Base-by-base conservation (phyloP, 768 basidiomycete species). In the Leucogyrophana mollusca region DNA sequence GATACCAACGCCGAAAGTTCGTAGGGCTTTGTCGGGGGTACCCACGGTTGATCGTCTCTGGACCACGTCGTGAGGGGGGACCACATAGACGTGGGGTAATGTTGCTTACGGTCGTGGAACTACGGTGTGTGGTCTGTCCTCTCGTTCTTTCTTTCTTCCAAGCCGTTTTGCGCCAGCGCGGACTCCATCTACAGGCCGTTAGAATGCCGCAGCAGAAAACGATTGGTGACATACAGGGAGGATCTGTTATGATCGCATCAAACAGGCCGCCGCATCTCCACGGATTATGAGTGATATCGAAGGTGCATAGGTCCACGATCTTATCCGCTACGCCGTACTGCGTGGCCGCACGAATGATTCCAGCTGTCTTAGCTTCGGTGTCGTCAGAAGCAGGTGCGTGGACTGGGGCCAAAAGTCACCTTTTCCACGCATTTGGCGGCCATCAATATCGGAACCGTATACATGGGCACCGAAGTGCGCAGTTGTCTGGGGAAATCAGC, bases 361-460 rank as follows among this genome's bases (percentile, higher is more conserved):
- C 94, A 0, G 91, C 83, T 1, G 59, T 65, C 16, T 70, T 58
- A 7, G 57, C 72, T 76, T 42, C n/a, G 39, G 24, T 27, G 21
- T 9, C 23, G 5, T 32, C 27, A 56, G 42, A 9, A 35, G 34
- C 11, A 23, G 16, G 24, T 17, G 20, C 20, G 44, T 49, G 24
- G 25, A 40, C 3, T 34, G 43, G 34, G 13, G 27, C 4, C 22
- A 50, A 21, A 10, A 22, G 10, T 33, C 4, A 87, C 93, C 79
- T 77, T 91, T 95, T 14, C 96, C 96, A 49, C 93, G 75, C 87
- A 98, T 94, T 61, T 98, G 95, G 34, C 96, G 77, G 0, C 96
- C 96, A 58, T 98, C 95, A 40, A 99, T 97, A 62, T 98, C 96
- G 14, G 91, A 94, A 14, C 95, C 96, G 45, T 89, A 83, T 1